Base-by-base conservation (phyloP, 164 flowering plant species). In the Macadamia tetraphylla region DNA sequence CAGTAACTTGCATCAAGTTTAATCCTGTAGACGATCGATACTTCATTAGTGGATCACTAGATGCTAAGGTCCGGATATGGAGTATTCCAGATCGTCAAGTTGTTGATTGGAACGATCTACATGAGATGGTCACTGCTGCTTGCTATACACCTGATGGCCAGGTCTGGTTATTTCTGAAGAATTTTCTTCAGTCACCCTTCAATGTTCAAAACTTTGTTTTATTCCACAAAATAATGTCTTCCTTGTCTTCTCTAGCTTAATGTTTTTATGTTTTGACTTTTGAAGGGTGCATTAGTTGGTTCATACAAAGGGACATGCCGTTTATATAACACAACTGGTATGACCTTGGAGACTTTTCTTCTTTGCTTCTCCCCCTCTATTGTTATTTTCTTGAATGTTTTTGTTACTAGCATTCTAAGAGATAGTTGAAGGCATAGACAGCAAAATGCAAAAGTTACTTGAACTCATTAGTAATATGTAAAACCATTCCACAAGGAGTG, bases 61-160 rank as follows among this genome's bases (percentile, higher is more conserved):
- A 95, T 84, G 88, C 89, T 18, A 95, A 92, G 81, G 98, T 95
- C 78, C 99, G 99, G 58, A 89, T 92, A 73, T 95, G 99, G 99
- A 95, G 94, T 82, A 88, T 95, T 67, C 98, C 91, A 55, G 96
- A 91, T 74, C 97, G 82, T 63, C 87, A 87, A 80, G 98, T 95
- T 79, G 98, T 95, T 73, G 98, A 92, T 74, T 95, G 96, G 96
- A 87, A 75, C 81, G 99, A 95, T 83, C 79, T 95, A 64, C 91
- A 88, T 85, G 99, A 95, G 76, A 95, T 95, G 98, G 97, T 95
- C 76, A 95, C 99, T 79, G 96, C 99, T 66, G 99, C 93, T 71
- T 88, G 97, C 76, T 95, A 90, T 63, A 88, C 99, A 65, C 99
- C 98, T 31, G 98, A 95, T 86, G 99, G 99, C 68, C 92, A 95